Evolutionary conservation across 176 grass and related monocot species (phyloP).

Genomic region (Cenchrus americanus): DNA sequence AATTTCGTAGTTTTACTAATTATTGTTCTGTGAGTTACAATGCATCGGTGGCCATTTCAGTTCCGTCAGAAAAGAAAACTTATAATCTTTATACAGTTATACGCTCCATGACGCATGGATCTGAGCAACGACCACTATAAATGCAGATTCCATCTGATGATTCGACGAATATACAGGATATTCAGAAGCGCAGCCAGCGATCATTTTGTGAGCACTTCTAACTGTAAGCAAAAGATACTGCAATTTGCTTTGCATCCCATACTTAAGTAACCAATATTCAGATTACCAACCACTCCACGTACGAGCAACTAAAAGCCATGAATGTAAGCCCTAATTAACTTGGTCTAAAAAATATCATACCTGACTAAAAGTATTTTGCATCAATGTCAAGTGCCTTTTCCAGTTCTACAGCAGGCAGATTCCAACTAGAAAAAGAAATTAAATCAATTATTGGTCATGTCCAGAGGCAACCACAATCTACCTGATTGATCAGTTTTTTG

Average conservation of each 20-base stretch:
- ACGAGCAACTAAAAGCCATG: conserved; percentile 32
- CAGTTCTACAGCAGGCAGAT: background rate
- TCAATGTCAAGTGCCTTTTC: conserved; percentile 15
- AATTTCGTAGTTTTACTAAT: background rate
- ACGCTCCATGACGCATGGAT: background rate
- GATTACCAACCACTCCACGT: conserved; percentile 23
- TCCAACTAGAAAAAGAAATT: conserved; percentile 1
- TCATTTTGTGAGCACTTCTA: conserved; percentile 40
- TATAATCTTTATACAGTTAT: background rate
- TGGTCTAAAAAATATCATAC: background rate
- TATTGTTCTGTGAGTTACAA: background rate
- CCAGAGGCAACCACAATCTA: conserved; percentile 36
- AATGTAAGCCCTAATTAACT: conserved; percentile 14
- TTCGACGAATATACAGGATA: conserved; percentile 18
- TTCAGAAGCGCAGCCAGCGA: background rate
- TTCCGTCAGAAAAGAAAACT: background rate
- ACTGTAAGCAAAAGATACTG: conserved; percentile 18
- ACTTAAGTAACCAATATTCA: conserved; percentile 18
- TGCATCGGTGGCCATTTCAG: background rate
- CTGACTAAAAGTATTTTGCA: background rate
- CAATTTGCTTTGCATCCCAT: conserved; percentile 4
- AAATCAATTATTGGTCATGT: background rate
- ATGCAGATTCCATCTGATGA: conserved; percentile 43
- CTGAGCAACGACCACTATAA: background rate
- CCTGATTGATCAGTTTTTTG: background rate